A percentile compares a stretch with the other conserved stretches of the same genome.
Evolutionary conservation across 805 yeast genomes (phyloP).

Genomic region (Hanseniaspora singularis): DNA sequence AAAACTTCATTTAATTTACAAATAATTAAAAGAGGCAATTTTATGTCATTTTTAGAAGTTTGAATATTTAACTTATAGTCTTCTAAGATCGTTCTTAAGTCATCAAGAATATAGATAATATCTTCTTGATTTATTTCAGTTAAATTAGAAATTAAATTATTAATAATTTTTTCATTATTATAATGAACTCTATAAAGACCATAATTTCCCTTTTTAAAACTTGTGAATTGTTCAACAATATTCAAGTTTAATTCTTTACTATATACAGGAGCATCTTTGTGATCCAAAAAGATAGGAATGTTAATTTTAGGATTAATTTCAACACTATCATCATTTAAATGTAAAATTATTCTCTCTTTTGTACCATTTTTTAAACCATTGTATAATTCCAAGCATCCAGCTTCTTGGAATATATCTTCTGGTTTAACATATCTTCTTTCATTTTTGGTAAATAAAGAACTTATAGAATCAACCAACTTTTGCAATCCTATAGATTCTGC

Average conservation of each 20-base stretch:
- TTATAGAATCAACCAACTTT: slow-evolving; percentile 20
- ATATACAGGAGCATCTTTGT: not conserved
- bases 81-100: slow-evolving; percentile 27
- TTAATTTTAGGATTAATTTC: slow-evolving; percentile 44
- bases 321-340: slow-evolving; percentile 22
- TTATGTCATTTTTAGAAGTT: slow-evolving; percentile 6
- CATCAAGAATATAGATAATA: slow-evolving; percentile 28
- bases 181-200: slow-evolving; percentile 44
- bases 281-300: slow-evolving; percentile 37
- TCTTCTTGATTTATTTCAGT: slow-evolving; percentile 23
- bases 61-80: slow-evolving; percentile 3
- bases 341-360: slow-evolving; percentile 5
- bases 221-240: not conserved
- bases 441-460: slow-evolving; percentile 19
- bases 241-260: slow-evolving; percentile 17
- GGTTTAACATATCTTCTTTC: slow-evolving; percentile 22
- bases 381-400: slow-evolving; percentile 18
- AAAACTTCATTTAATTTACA: not conserved
- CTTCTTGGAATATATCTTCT: slow-evolving; percentile 23
- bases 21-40: slow-evolving; percentile 2
- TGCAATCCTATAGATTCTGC: slow-evolving; percentile 22
- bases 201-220: slow-evolving; percentile 22
- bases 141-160: slow-evolving; percentile 9
- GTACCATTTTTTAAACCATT: not conserved
- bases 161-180: slow-evolving; percentile 24